phyloP scores from a whole-genome alignment of 1,284 basidiomycete species.

The Leccinum pachyderme region DNA sequence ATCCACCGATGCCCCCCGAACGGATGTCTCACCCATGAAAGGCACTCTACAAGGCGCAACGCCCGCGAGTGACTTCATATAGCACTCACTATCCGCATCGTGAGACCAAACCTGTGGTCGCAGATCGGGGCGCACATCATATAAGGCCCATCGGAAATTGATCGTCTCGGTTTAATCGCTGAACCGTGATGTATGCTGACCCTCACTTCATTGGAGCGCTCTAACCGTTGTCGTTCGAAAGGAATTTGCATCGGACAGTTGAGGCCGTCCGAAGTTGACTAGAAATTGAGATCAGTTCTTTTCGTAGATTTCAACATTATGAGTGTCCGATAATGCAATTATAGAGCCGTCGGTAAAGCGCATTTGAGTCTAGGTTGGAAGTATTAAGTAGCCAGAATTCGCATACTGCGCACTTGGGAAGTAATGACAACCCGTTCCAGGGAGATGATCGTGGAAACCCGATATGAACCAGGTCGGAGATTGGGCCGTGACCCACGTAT shows the following conservation, averaged over 20 bases:
- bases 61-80: neutral
- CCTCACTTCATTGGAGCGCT: neutral
- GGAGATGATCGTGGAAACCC: neutral
- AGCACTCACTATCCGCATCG: neutral
- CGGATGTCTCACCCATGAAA: neutral
- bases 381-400: neutral
- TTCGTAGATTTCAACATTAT: neutral
- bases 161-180: neutral
- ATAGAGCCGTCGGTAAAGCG: neutral
- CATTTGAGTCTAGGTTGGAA: neutral
- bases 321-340: neutral
- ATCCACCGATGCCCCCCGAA: neutral
- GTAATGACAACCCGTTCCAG: neutral
- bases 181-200: neutral
- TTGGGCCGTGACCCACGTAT: slow-evolving; percentile 1
- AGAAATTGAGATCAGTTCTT: neutral
- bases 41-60: neutral
- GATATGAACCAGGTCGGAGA: slow-evolving; percentile 2
- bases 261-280: neutral
- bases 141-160: neutral
- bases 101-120: neutral
- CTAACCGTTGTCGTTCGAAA: slow-evolving; percentile 2
- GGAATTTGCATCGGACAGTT: slow-evolving; percentile 1
- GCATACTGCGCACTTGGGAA: neutral
- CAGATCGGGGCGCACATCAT: neutral